These are phyloP conservation scores for Sutorius australiensis DNA, from an alignment of 768 basidiomycete species.

Conservation along the genomic window DNA sequence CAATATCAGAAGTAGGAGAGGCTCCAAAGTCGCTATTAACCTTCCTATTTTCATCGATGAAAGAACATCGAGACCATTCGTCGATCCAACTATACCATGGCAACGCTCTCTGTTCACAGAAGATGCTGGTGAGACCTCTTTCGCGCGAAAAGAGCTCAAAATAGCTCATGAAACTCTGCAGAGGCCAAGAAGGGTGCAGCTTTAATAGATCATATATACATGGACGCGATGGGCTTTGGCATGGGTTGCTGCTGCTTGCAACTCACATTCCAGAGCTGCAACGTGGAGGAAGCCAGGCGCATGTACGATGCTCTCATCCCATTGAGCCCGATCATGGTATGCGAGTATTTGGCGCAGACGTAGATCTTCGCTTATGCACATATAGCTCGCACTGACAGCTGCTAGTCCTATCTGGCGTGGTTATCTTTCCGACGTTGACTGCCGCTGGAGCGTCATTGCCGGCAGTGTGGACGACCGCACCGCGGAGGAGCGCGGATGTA, in stretches of 20 bases:
- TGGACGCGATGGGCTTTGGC: constrained; percentile 99
- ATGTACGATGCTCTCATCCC: constrained; percentile 97
- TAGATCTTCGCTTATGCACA: neutral
- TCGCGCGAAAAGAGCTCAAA: constrained; percentile 4
- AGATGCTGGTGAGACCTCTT: constrained; percentile 60
- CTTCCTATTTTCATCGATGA: constrained; percentile 89
- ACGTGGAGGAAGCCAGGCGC: constrained; percentile 84
- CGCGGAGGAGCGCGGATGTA: constrained; percentile 83
- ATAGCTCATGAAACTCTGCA: constrained; percentile 26
- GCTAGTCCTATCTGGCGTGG: constrained; percentile 95
- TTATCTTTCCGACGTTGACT: constrained; percentile 94
- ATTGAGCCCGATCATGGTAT: constrained; percentile 90
- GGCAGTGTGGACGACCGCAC: constrained; percentile 98
- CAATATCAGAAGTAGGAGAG: constrained; percentile 86
- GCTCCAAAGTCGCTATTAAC: constrained; percentile 93
- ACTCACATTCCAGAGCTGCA: constrained; percentile 95
- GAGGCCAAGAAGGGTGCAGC: constrained; percentile 92
- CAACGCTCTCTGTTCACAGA: constrained; percentile 79
- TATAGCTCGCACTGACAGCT: constrained; percentile 86
- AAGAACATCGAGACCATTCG: constrained; percentile 82
- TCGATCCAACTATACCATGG: constrained; percentile 91
- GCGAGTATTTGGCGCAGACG: constrained; percentile 14
- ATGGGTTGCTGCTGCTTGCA: constrained; percentile 99
- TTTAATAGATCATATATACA: constrained; percentile 85
- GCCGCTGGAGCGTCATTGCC: constrained; percentile 97